Conservation (phyloP, 805 yeast genomes). For the Spathaspora passalidarum region DNA sequence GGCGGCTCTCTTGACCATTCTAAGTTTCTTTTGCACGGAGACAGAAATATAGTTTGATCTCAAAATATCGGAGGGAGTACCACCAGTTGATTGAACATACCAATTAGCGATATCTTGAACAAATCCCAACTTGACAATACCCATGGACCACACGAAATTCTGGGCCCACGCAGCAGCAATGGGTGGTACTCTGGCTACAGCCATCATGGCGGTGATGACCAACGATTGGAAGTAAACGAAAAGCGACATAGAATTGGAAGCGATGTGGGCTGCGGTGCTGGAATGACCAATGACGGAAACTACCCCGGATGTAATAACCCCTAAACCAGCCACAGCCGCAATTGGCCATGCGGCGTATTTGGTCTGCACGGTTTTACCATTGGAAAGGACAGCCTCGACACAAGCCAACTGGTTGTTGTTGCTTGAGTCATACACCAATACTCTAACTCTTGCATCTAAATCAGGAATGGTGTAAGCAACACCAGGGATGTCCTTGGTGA, state of each 20-base stretch:
- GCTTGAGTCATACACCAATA: slow-evolving; percentile 49
- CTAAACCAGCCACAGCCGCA: slow-evolving; percentile 86
- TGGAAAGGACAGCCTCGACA: slow-evolving; percentile 80
- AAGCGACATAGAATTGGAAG: slow-evolving; percentile 90
- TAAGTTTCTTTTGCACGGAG: slow-evolving; percentile 64
- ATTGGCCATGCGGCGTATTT: slow-evolving; percentile 94
- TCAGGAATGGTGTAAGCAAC: slow-evolving; percentile 91
- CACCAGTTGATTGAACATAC: slow-evolving; percentile 96
- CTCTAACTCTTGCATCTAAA: slow-evolving; percentile 86
- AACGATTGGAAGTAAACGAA: slow-evolving; percentile 92
- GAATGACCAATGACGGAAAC: slow-evolving; percentile 86
- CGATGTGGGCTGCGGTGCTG: slow-evolving; percentile 92
- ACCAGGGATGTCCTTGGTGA: slow-evolving; percentile 62
- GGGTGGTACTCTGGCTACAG: slow-evolving; percentile 88
- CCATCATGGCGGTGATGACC: slow-evolving; percentile 94
- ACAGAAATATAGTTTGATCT: slow-evolving; percentile 68
- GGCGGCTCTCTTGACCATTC: slow-evolving; percentile 23
- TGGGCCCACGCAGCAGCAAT: slow-evolving; percentile 98
- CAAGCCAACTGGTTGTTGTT: slow-evolving; percentile 69
- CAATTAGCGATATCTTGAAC: slow-evolving; percentile 85
- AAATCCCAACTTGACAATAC: slow-evolving; percentile 71
- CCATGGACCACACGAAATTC: slow-evolving; percentile 95
- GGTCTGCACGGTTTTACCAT: slow-evolving; percentile 93
- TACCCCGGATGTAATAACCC: slow-evolving; percentile 82
- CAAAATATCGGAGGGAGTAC: slow-evolving; percentile 73